Percentiles rank a stretch among this genome's conserved stretches.
These are phyloP conservation scores for Trypanosomatidae sp. DNA, from an alignment of 208 protist species.

Conservation along the genomic window DNA sequence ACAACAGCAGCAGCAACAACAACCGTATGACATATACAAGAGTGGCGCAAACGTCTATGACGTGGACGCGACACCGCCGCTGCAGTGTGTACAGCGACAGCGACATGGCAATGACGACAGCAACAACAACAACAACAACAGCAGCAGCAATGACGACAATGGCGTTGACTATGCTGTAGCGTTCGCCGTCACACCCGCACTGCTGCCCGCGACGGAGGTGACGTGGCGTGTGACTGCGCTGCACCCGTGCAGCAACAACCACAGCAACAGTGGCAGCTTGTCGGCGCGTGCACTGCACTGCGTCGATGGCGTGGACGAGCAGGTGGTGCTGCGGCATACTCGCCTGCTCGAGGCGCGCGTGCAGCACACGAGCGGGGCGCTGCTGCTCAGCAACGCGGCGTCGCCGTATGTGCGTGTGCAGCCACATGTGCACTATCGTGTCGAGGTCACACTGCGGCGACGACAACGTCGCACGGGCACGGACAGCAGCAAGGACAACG, in stretches of 20 bases:
- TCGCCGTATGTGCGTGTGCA: conserved; percentile 37
- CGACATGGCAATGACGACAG: neutral
- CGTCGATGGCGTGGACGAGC: too few relatives aligned
- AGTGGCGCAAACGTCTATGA: neutral
- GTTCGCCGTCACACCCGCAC: conserved; percentile 29
- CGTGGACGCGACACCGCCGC: neutral
- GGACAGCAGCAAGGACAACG: too few relatives aligned
- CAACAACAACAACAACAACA: neutral
- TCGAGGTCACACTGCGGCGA: conserved; percentile 17
- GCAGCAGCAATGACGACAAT: conserved; percentile 4
- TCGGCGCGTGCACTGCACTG: conserved; percentile 3
- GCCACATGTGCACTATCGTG: conserved; percentile 33
- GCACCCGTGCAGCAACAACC: too few relatives aligned
- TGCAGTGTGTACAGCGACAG: neutral
- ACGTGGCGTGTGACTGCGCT: conserved; percentile 44
- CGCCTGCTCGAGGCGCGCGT: conserved; percentile 15
- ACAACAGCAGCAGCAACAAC: neutral
- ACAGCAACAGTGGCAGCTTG: too few relatives aligned
- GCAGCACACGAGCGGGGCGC: conserved; percentile 8
- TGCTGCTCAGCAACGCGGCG: too few relatives aligned
- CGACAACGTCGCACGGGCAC: conserved; percentile 5
- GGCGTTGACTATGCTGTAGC: conserved; percentile 20
- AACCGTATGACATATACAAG: neutral
- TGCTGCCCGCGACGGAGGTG: conserved; percentile 38
- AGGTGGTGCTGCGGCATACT: conserved; percentile 21